Evolutionary conservation across 768 basidiomycete genomes (phyloP), one percentile per base, ranked within the genome.

Genomic region (Psilocybe azurescens): DNA sequence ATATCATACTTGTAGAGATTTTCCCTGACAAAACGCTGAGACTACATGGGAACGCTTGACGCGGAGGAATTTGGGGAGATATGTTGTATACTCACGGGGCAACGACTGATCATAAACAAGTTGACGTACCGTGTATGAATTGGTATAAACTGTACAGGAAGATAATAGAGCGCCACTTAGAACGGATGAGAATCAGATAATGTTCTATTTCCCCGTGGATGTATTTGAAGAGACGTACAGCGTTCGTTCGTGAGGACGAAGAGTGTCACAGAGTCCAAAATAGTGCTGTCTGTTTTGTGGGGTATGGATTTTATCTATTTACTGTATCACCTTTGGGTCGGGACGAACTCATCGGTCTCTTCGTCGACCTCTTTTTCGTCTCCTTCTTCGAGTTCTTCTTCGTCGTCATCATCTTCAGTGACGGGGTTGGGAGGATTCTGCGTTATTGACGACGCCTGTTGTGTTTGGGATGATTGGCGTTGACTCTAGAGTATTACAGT

Each of bases 271-370:
- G 56, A n/a, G 14, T 38, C 51, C 57, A 58, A 36, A 32, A 53
- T 7, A 53, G 38, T 6, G 20, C 20, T 33, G n/a, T 29, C 28
- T 33, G 46, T 13, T 48, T 4, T 32, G 16, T 20, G 3, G 56
- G 28, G 56, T 48, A 47, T 57, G 24, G 2, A 11, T 57, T 18
- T 11, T 36, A 29, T 28, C n/a, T 30, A 39, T 39, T 39, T 16
- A 44, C 7, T 13, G 8, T 24, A 28, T 73, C 73, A 81, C 67
- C 80, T 74, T 54, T 81, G 79, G 13, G 80, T 79, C 24, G 79
- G 73, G 11, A 80, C 68, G 53, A 79, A 79, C 11, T 70, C 74
- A 14, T 67, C 74, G 18, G 65, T 30, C 30, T 53, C 18, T 9
- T 68, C 73, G 18, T 72, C 75, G 2, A 70, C 74, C n/a, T 67